These are phyloP conservation scores for Paramecium sexaurelia DNA, from an alignment of 73 alveolate species.

Conservation along the genomic window DNA sequence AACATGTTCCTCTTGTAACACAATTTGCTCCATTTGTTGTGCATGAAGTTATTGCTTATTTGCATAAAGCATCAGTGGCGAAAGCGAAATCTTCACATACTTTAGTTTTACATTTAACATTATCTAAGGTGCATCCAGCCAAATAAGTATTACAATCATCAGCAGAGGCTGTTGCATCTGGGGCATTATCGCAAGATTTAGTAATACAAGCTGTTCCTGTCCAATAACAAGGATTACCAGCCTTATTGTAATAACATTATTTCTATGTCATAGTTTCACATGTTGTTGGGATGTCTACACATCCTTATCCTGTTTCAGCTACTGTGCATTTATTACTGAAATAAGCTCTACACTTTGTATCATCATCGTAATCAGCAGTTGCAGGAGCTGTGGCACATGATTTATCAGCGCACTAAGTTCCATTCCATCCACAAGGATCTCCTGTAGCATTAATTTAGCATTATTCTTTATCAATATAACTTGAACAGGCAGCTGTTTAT, in stretches of 20 bases:
- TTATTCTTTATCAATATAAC: neutral
- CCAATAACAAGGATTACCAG: constrained; percentile 21
- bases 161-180: neutral
- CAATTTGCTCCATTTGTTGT: constrained; percentile 25
- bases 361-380: neutral
- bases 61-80: neutral
- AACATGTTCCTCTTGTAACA: constrained; percentile 10
- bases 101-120: neutral
- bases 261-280: neutral
- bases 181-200: constrained; percentile 25
- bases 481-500: neutral
- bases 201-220: constrained; percentile 2
- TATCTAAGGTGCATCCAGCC: neutral
- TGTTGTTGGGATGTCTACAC: neutral
- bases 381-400: neutral
- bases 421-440: constrained; percentile 14
- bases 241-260: neutral
- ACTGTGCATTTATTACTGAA: neutral
- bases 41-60: neutral
- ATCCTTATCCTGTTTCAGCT: neutral
- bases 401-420: neutral
- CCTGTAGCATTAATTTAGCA: neutral
- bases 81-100: neutral
- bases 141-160: constrained; percentile 1
- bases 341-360: neutral